Percentiles rank a stretch among this genome's conserved stretches.
Conservation (phyloP, 2,329 filamentous ascomycete species). For the Cladobotryum protrusum region DNA sequence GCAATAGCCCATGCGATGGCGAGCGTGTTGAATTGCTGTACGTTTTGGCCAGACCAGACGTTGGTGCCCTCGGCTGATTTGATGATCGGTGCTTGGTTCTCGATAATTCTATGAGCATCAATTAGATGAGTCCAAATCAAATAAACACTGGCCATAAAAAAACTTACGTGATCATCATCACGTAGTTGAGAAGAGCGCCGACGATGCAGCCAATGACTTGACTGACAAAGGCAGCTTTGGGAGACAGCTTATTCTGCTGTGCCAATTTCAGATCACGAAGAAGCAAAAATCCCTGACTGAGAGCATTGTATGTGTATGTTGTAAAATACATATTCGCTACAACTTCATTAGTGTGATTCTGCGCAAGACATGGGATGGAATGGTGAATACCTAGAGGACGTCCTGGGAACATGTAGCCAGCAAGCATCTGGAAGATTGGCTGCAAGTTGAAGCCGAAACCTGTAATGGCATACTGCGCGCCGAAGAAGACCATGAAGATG, state of each 20-base stretch:
- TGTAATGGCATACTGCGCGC: conserved; percentile 30
- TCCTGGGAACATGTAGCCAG: conserved; percentile 39
- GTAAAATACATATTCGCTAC: conserved; percentile 36
- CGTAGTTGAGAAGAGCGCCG: conserved; percentile 39
- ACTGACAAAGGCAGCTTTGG: conserved; percentile 17
- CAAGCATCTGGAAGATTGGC: conserved; percentile 40
- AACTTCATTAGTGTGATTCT: background rate
- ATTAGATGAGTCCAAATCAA: background rate
- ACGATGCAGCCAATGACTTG: conserved; percentile 37
- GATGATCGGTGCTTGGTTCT: conserved; percentile 31
- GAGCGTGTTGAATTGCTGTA: conserved; percentile 40
- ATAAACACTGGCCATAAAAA: background rate
- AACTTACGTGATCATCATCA: conserved; percentile 31
- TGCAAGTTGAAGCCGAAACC: conserved; percentile 28
- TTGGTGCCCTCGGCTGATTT: conserved; percentile 33
- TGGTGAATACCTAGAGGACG: conserved; percentile 28
- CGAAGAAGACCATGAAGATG: conserved; percentile 34
- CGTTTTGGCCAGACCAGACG: conserved; percentile 39
- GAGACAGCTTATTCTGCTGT: conserved; percentile 24
- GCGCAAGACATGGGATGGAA: background rate
- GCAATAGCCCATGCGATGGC: conserved; percentile 23
- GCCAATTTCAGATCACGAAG: conserved; percentile 25
- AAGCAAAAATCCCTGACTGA: conserved; percentile 26
- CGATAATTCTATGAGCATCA: conserved; percentile 31
- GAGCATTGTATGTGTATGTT: conserved; percentile 27